A percentile compares a stretch with the other conserved stretches of the same genome.
Evolutionary conservation across 2,329 filamentous ascomycete genomes (phyloP).

Genomic region (Blastomyces emzantsi): DNA sequence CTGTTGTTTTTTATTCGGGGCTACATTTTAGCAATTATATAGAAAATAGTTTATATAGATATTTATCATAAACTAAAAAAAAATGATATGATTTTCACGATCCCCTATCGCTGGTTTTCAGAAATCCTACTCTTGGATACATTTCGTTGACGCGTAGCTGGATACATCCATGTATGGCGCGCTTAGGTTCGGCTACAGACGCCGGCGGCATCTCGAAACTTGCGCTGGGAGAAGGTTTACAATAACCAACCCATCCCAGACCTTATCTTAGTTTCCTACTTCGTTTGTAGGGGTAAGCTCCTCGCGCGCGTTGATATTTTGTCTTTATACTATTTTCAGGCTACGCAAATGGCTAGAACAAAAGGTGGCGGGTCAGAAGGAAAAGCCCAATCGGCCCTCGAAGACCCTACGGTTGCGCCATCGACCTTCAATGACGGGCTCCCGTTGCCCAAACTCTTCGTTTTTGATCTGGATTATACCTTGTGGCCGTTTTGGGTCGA

Average conservation of each 20-base stretch:
- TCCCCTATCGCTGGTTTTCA: neutral
- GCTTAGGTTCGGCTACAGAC: no score
- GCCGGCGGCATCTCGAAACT: no score
- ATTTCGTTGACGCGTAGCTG: no score
- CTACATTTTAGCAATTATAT: neutral
- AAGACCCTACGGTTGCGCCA: constrained; percentile 30
- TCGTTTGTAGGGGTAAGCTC: no score
- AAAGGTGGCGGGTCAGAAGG: constrained; percentile 11
- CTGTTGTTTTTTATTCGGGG: neutral
- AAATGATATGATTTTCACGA: neutral
- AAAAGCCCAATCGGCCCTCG: constrained; percentile 11
- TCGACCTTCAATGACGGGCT: constrained; percentile 55
- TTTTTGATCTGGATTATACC: constrained; percentile 96
- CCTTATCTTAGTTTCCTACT: no score
- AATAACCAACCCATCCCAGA: no score
- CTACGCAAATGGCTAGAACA: neutral
- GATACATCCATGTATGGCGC: no score
- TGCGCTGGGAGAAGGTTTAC: no score
- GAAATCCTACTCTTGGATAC: no score
- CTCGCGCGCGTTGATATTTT: neutral
- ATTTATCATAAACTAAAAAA: neutral
- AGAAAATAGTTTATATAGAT: neutral
- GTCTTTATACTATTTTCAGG: neutral
- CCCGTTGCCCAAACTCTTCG: constrained; percentile 71
- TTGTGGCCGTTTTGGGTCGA: constrained; percentile 99